Base-by-base conservation (phyloP, 2,329 filamentous ascomycete genomes). In the Thielaviopsis euricoi region DNA sequence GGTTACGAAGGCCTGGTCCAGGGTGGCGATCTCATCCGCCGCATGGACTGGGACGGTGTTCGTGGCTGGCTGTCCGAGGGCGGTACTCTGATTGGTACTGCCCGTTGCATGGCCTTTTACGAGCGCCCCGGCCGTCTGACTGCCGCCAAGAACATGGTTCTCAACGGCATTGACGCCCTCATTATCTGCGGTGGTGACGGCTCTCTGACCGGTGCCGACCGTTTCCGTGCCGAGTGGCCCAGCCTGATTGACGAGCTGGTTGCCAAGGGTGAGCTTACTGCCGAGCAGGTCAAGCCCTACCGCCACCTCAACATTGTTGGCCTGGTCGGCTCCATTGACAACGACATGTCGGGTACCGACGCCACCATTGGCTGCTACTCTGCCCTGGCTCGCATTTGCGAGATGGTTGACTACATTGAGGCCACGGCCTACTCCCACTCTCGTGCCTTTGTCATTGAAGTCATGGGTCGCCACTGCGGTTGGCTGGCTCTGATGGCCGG, bases 171-270 rank as follows among this genome's bases (percentile, higher is more conserved):
- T 64, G 89, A 98, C 69, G 93, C 93, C 57, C 77, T 98, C 65
- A 86, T 98, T 66, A 94, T 98, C 68, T 97, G 91, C 70, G 93
- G 93, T 69, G 93, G 93, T 74, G 93, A 98, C 69, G 93, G 93
- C 62, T 95, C 89, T 63, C 79, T 98, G 66, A 98, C 93, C 12
- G 93, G 93, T 67, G 93, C 93, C 57, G 93, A 98, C 75, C 85
- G 82, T 67, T 97, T 98, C 74, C 82, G 93, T 62, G 76, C 80
- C 55, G 93, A 98, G 69, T 98, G 93, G 93, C 88, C 90, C 2
- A 82, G 86, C 50, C 77, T 98, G 62, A 71, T 98, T 60, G 76
- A 87, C 56, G 93, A 98, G 74, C 79, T 98, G 61, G 86, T 97
- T 40, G 68, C 80, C 54, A 86, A 73, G 2, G 82, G 83, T 56